Percentiles rank a stretch among this genome's conserved stretches.
These are phyloP conservation scores for Diutina ranongensis DNA, from an alignment of 1,139 yeast genomes.

Conservation along the genomic window DNA sequence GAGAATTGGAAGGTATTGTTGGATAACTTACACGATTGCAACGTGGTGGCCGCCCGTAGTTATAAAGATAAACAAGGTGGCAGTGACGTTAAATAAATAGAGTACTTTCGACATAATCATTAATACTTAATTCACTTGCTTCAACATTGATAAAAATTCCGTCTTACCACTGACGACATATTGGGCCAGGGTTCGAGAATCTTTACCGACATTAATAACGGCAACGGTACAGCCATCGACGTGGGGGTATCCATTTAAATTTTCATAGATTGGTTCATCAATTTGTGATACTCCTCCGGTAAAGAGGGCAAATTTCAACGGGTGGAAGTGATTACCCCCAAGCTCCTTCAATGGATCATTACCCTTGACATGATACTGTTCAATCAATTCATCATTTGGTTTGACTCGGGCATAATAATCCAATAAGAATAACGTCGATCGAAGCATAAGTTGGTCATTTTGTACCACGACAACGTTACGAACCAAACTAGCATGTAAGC, in stretches of 20 bases:
- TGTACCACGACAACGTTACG: slow-evolving; percentile 63
- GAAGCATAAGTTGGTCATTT: slow-evolving; percentile 37
- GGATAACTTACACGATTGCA: slow-evolving; percentile 42
- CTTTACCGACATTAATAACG: slow-evolving; percentile 24
- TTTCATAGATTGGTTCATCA: slow-evolving; percentile 60
- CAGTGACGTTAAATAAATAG: not conserved
- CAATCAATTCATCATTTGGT: slow-evolving; percentile 7
- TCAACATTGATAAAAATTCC: slow-evolving; percentile 37
- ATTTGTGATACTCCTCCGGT: slow-evolving; percentile 63
- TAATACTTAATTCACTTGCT: not conserved
- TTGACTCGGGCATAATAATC: slow-evolving; percentile 17
- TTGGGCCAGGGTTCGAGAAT: slow-evolving; percentile 49
- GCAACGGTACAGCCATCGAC: slow-evolving; percentile 49
- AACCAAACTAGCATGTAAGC: slow-evolving; percentile 69
- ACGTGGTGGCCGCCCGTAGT: slow-evolving; percentile 35
- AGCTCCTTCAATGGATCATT: not conserved
- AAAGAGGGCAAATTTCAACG: slow-evolving; percentile 25
- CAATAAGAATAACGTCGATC: slow-evolving; percentile 40
- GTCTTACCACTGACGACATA: slow-evolving; percentile 70
- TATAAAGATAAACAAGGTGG: slow-evolving; percentile 22
- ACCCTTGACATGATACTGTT: slow-evolving; percentile 11
- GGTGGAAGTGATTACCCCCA: not conserved
- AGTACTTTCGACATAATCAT: not conserved
- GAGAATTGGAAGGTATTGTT: slow-evolving; percentile 28
- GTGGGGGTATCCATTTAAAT: slow-evolving; percentile 33